Evolutionary conservation across 2,329 filamentous ascomycete species (phyloP).

Genomic region (Intubia oerlemansii): DNA sequence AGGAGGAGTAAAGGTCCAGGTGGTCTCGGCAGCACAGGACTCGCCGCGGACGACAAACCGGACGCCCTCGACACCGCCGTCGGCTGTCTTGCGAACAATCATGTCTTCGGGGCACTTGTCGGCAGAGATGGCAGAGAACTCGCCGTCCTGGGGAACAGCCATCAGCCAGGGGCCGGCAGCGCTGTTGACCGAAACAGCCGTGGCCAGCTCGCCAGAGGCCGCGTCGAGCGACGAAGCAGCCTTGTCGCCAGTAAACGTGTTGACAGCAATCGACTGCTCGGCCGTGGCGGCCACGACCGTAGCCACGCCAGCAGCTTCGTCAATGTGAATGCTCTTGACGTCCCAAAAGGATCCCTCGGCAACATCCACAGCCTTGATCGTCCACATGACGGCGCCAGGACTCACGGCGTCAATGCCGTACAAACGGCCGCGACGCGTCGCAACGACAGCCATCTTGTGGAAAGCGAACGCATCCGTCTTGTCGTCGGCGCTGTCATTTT

Average conservation of each 20-base stretch:
- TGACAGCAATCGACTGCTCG: conserved; percentile 39
- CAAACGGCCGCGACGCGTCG: conserved; percentile 57
- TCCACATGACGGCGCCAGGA: conserved; percentile 59
- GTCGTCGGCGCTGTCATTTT: conserved; percentile 23
- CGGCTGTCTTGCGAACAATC: conserved; percentile 23
- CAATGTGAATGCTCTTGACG: conserved; percentile 43
- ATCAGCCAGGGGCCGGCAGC: conserved; percentile 30
- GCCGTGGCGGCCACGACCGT: conserved; percentile 32
- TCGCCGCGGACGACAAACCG: conserved; percentile 24
- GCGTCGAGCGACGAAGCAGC: conserved; percentile 19
- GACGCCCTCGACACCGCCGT: conserved; percentile 31
- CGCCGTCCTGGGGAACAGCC: conserved; percentile 27
- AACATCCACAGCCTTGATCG: conserved; percentile 38
- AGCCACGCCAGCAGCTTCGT: conserved; percentile 32
- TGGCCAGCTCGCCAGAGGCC: conserved; percentile 15
- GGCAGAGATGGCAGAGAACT: conserved; percentile 22
- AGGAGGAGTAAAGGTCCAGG: conserved; percentile 56
- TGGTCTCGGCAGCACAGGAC: conserved; percentile 21
- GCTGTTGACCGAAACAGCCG: conserved; percentile 30
- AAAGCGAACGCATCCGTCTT: conserved; percentile 46
- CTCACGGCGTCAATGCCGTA: conserved; percentile 62
- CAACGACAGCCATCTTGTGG: conserved; percentile 64
- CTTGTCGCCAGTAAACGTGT: conserved; percentile 26
- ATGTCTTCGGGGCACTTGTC: conserved; percentile 27
- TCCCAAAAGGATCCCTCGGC: conserved; percentile 31